Percentiles rank a stretch among this genome's conserved stretches.
Evolutionary conservation across 1,139 yeast genomes (phyloP).

Genomic region (Schwanniomyces etchellsii): DNA sequence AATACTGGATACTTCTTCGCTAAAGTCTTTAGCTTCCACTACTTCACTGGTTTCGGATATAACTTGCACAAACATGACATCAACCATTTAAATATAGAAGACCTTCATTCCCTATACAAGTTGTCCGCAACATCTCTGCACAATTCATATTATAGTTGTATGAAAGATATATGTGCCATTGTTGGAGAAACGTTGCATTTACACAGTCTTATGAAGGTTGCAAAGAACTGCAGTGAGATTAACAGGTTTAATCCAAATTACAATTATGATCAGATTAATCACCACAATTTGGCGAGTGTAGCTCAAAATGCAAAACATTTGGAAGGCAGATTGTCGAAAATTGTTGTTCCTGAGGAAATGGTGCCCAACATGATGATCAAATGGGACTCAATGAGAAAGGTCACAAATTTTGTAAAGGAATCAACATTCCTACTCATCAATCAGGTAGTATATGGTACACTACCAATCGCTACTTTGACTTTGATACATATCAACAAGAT

Average conservation of each 20-base stretch:
- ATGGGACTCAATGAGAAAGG: no score
- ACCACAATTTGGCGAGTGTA: neutral
- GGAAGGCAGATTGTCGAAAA: conserved; percentile 1
- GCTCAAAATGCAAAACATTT: conserved; percentile 1
- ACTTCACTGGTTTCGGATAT: conserved; percentile 3
- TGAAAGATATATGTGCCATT: conserved; percentile 1
- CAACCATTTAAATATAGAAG: conserved; percentile 1
- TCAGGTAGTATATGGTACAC: conserved; percentile 1
- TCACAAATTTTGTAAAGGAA: no score
- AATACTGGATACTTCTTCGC: conserved; percentile 2
- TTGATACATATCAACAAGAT: conserved; percentile 2
- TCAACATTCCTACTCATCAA: neutral
- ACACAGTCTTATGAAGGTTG: conserved; percentile 4
- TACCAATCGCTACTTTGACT: conserved; percentile 2
- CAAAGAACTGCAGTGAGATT: conserved; percentile 1
- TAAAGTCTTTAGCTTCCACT: conserved; percentile 2
- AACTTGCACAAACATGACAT: conserved; percentile 2
- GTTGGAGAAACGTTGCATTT: conserved; percentile 4
- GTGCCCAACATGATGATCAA: neutral
- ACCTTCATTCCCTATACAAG: no score
- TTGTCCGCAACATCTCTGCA: neutral
- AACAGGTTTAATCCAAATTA: neutral
- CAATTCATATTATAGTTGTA: neutral
- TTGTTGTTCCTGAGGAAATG: conserved; percentile 1
- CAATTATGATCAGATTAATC: neutral